Conservation (phyloP, 306 rosid genomes). For the Inga leiocalycina region DNA sequence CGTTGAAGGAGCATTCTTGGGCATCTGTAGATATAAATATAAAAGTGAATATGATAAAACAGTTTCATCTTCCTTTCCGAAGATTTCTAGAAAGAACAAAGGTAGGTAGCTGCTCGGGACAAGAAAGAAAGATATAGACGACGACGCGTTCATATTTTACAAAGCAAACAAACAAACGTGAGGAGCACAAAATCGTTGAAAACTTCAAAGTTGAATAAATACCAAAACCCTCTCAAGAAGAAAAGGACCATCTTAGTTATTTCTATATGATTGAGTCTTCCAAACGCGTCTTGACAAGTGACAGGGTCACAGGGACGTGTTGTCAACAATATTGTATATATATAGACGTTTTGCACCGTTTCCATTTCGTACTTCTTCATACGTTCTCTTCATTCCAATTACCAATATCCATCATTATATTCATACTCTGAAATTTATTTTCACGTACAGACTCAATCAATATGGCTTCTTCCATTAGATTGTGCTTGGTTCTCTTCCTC, state of each 20-base stretch:
- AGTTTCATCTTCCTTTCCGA: not conserved
- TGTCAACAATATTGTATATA: conserved; percentile 24
- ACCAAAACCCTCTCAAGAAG: not conserved
- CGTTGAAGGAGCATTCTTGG: not conserved
- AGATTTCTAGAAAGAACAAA: not conserved
- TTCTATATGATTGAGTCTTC: not conserved
- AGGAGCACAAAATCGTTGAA: not conserved
- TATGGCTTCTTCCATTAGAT: conserved; percentile 55
- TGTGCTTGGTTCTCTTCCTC: conserved; percentile 47
- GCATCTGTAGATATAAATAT: not conserved
- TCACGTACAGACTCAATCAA: not conserved
- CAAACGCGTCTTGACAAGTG: conserved; percentile 30
- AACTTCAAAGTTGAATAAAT: conserved; percentile 8
- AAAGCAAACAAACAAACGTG: not conserved
- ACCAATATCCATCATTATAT: not conserved
- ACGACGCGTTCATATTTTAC: not conserved
- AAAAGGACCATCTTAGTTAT: not conserved
- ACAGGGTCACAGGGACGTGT: not conserved
- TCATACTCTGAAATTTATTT: not conserved
- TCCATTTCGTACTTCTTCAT: conserved; percentile 28
- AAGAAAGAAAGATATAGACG: not conserved
- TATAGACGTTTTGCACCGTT: not conserved
- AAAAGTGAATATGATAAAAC: not conserved
- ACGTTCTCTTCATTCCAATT: not conserved
- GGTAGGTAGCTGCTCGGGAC: not conserved